Evolutionary conservation across 768 basidiomycete genomes (phyloP), one percentile per base, ranked within the genome.

Genomic region (Tephrocybe rancida): DNA sequence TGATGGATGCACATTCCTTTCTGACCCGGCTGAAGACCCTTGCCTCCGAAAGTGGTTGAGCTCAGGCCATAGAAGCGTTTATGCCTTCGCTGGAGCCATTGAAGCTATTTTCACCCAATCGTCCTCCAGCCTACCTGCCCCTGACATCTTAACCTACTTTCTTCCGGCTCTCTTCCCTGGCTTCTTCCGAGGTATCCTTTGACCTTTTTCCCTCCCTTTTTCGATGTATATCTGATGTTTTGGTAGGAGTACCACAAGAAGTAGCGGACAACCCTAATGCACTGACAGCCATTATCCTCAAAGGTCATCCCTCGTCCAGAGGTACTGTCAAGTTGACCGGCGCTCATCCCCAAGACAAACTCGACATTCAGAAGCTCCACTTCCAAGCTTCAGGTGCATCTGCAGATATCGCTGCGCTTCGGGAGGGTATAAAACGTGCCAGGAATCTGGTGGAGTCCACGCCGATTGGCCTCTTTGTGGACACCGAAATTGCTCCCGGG

Each of bases 321-420:
- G 69, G 68, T 3, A 66, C 62, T 14, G 68, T 70, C n/a, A 62
- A 57, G 5, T 60, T 70, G 39, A 70, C 67, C 1, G 68, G 68
- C 3, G 47, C 65, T 6, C 65, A 70, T 38, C 66, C 64, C 1
- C 68, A 70, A 54, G 69, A 70, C 22, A 39, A 26, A 1, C 63
- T 70, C 9, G 59, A 69, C 54, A 69, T 70, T 26, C 61, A 64
- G 44, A 70, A 70, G 46, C 52, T 58, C n/a, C 69, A 61, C 38
- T 70, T 69, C 50, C 65, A 70, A 49, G 63, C 57, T 8, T 54
- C 60, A 27, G 52, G 61, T 18, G 67, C 63, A 5, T 54, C 52
- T 7, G 46, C 52, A 24, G 68, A 70, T 43, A 27, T 70, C 1
- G 55, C 57, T 30, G 67, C 64, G 22, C 60, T 70, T 27, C 60